Evolutionary conservation across 768 basidiomycete genomes (phyloP), one percentile per base, ranked within the genome.

Genomic region (Boletus coccyginus): DNA sequence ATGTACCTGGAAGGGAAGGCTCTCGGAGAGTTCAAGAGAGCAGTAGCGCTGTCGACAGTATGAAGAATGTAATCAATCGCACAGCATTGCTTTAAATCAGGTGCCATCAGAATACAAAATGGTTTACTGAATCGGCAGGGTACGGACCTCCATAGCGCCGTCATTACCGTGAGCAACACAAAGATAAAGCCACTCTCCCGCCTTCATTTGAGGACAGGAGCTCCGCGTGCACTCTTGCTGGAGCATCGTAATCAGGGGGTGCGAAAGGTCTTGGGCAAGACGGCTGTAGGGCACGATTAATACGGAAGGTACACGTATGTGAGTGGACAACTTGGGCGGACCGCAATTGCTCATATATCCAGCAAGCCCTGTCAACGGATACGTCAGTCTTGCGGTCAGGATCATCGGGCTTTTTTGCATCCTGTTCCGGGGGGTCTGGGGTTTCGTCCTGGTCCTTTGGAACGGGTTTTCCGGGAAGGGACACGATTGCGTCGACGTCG

Each of bases 151-250:
- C 84, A 91, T 89, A 48, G 86, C 83, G 11, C 88, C 87, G 55
- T 91, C 90, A 65, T 86, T 91, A 21, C 92, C 93, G 72, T 98
- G 94, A 0, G 94, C 95, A 39, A 95, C 94, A 62, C 96, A 98
- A 7, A 98, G 75, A 73, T 97, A 98, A 31, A 92, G 79, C 96
- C 96, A 98, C 77, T 98, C 93, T 53, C 92, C 92, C n/a, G 95
- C 94, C 72, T 95, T 95, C 96, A 99, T 99, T 74, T 96, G 88
- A 1, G 94, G 92, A 77, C 96, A 99, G 11, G 88, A 83, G 36
- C 80, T 74, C 39, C 91, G 84, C 13, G 87, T 92, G 68, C 95
- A 98, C 69, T 92, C 91, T 62, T 88, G 85, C 68, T 94, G 92
- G 40, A 94, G 75, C 67, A 84, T 86, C 2, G 88, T 90, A 45